These are phyloP conservation scores for Saccharomycopsis babjevae DNA, from an alignment of 805 yeast species.

Conservation along the genomic window DNA sequence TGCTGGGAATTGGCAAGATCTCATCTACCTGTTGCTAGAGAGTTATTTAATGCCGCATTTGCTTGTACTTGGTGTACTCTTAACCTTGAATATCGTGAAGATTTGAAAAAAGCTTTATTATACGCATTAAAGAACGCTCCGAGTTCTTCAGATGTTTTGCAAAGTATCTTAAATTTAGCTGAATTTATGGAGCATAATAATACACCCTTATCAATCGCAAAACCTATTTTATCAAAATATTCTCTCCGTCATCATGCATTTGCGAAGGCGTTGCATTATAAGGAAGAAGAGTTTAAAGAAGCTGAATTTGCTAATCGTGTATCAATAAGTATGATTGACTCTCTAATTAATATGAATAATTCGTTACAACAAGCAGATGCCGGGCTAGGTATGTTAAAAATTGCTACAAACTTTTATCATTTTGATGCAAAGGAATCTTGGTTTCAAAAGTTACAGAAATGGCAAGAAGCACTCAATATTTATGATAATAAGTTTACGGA, in stretches of 20 bases:
- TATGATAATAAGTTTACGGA: constrained; percentile 51
- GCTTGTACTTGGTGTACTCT: constrained; percentile 93
- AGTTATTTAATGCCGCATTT: constrained; percentile 87
- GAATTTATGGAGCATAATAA: constrained; percentile 98
- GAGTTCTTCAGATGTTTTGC: constrained; percentile 79
- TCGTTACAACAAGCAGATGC: constrained; percentile 96
- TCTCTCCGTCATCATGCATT: constrained; percentile 95
- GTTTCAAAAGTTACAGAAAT: constrained; percentile 92
- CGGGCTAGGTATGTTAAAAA: constrained; percentile 91
- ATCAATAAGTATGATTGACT: constrained; percentile 81
- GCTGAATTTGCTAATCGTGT: neutral
- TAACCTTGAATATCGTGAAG: constrained; percentile 82
- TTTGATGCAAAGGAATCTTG: constrained; percentile 91
- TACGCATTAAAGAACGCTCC: constrained; percentile 82
- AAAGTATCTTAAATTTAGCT: constrained; percentile 76
- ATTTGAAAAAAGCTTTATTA: constrained; percentile 74
- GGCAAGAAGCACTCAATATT: constrained; percentile 96
- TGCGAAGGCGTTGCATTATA: constrained; percentile 93
- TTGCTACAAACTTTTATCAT: constrained; percentile 85
- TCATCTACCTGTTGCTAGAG: constrained; percentile 80
- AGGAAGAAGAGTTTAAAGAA: constrained; percentile 87
- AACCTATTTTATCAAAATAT: constrained; percentile 81
- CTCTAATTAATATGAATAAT: constrained; percentile 84
- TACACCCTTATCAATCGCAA: constrained; percentile 83
- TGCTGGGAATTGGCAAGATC: constrained; percentile 84